phyloP scores from a whole-genome alignment of 176 grass and related monocot species.

The Musa troglodytarum region DNA sequence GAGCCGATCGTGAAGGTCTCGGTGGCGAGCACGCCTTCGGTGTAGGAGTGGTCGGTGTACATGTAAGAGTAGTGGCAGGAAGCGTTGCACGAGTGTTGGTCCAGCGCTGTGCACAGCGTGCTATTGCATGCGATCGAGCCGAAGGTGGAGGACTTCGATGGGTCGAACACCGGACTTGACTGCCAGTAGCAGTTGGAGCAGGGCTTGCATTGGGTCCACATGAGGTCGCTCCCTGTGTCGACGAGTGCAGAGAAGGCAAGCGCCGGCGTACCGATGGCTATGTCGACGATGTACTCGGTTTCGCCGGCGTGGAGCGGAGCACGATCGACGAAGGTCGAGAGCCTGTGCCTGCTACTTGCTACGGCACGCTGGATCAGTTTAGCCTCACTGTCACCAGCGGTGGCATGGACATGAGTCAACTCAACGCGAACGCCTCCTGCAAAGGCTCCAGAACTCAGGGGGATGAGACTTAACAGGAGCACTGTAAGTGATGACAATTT shows the following conservation, averaged over 20 bases:
- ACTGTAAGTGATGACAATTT: no score
- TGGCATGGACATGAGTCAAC: no score
- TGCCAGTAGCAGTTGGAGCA: conserved; percentile 42
- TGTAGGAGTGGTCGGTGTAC: conserved; percentile 47
- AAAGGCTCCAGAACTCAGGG: no score
- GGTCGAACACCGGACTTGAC: conserved; percentile 37
- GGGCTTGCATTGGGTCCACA: conserved; percentile 35
- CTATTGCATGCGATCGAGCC: conserved; percentile 35
- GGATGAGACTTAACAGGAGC: no score
- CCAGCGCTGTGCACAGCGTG: conserved; percentile 37
- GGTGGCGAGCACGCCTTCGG: conserved; percentile 30
- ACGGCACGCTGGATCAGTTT: neutral
- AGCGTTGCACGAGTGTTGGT: conserved; percentile 28
- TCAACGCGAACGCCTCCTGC: no score
- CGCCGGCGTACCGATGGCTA: conserved; percentile 63
- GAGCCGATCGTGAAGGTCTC: conserved; percentile 57
- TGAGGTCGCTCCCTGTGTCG: conserved; percentile 18
- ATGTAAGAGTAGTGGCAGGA: conserved; percentile 53
- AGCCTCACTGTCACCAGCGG: no score
- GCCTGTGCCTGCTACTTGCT: conserved; percentile 29
- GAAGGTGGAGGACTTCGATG: conserved; percentile 44
- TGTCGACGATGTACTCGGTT: conserved; percentile 62
- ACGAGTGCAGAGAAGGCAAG: conserved; percentile 45
- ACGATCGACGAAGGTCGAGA: conserved; percentile 14
- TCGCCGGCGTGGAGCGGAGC: conserved; percentile 39